Conservation (phyloP, 164 flowering plant species). For the Akebia trifoliata region DNA sequence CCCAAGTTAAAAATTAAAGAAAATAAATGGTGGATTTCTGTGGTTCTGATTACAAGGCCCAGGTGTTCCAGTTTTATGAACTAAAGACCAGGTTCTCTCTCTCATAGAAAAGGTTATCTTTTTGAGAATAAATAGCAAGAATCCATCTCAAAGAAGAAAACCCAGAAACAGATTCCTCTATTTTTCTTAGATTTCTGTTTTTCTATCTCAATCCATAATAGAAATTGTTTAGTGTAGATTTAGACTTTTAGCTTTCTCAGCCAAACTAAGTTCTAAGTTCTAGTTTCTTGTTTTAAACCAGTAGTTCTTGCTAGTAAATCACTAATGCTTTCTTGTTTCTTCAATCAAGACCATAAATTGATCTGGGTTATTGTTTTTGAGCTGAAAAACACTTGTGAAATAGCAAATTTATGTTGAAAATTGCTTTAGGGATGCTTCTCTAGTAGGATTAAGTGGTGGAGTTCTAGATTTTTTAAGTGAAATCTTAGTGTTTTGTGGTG, state of each 20-base stretch:
- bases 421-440: not conserved
- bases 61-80: no score
- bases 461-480: conserved; percentile 2
- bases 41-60: no score
- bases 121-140: not conserved
- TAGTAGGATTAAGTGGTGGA: not conserved
- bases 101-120: no score
- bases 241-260: no score
- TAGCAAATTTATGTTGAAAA: conserved; percentile 3
- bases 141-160: not conserved
- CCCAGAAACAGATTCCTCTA: not conserved
- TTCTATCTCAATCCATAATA: not conserved
- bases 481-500: conserved; percentile 8
- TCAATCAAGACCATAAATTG: not conserved
- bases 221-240: not conserved
- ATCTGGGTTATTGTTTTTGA: conserved; percentile 7
- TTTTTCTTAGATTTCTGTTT: not conserved
- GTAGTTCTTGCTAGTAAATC: not conserved
- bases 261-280: not conserved
- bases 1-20: no score
- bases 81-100: no score
- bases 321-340: not conserved
- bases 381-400: conserved; percentile 1
- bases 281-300: not conserved
- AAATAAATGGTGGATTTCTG: no score